A percentile compares a stretch with the other conserved stretches of the same genome.
Evolutionary conservation across 345 rosid genomes (phyloP).

Genomic region (Populus ilicifolia): DNA sequence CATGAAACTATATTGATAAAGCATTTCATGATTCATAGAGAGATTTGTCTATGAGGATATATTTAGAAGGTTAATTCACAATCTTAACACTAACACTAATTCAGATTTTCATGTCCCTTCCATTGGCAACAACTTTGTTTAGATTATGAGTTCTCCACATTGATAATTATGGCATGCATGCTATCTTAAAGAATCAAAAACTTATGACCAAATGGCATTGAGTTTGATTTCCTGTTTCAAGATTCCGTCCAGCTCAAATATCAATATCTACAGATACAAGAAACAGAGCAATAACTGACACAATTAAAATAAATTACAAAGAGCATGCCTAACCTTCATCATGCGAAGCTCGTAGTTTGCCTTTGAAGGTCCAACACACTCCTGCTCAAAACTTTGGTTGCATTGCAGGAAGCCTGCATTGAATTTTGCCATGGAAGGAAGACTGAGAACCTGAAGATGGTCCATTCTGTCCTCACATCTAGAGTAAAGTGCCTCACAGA

Average conservation of each 20-base stretch:
- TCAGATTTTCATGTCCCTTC: neutral
- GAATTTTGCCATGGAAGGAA: conserved; percentile 99
- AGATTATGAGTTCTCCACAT: neutral
- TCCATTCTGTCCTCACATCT: conserved; percentile 96
- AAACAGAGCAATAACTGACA: neutral
- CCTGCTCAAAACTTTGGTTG: conserved; percentile 76
- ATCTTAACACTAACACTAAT: neutral
- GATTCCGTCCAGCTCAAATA: neutral
- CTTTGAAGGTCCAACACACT: conserved; percentile 92
- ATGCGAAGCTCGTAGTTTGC: conserved; percentile 73
- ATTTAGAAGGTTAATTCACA: neutral
- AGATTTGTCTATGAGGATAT: neutral
- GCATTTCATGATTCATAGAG: neutral
- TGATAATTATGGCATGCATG: neutral
- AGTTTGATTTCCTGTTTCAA: neutral
- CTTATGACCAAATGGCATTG: neutral
- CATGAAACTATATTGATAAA: neutral
- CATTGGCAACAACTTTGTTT: neutral
- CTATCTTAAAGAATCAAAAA: neutral
- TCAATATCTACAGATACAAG: neutral
- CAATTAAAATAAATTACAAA: neutral
- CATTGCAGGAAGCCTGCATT: conserved; percentile 89
- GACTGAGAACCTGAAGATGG: conserved; percentile 93
- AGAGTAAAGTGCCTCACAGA: conserved; percentile 73
- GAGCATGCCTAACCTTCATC: conserved; percentile 56